Evolutionary conservation across 1,284 basidiomycete species (phyloP).

Genomic region (Mycena sp.): DNA sequence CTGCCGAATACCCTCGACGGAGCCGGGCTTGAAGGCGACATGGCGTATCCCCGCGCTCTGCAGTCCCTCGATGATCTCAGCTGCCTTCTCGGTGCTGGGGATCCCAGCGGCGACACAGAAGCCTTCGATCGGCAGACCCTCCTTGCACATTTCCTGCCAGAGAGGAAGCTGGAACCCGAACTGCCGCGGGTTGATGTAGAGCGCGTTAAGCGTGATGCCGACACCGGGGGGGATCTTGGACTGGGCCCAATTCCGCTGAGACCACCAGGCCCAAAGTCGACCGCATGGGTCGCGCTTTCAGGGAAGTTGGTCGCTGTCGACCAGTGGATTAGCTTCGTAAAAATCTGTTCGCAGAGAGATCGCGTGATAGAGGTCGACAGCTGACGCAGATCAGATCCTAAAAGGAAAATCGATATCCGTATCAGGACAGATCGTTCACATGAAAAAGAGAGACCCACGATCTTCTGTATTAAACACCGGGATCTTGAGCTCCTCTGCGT

Average conservation of each 20-base stretch:
- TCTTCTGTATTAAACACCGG: conserved; percentile 94
- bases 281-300: conserved; percentile 88
- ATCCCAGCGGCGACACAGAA: conserved; percentile 98
- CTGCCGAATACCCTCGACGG: conserved; percentile 96
- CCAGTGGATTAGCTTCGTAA: conserved; percentile 94
- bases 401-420: conserved; percentile 28
- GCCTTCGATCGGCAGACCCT: conserved; percentile 95
- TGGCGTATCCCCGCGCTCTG: conserved; percentile 89
- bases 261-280: conserved; percentile 98
- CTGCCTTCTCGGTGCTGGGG: conserved; percentile 92
- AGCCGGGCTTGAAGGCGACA: conserved; percentile 97
- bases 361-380: conserved; percentile 75
- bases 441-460: conserved; percentile 62
- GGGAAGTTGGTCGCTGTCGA: conserved; percentile 90
- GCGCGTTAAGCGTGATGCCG: conserved; percentile 92
- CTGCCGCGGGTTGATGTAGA: conserved; percentile 99
- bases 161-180: conserved; percentile 97
- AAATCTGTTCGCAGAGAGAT: conserved; percentile 93
- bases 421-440: conserved; percentile 29
- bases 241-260: conserved; percentile 92
- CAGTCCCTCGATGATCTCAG: conserved; percentile 88
- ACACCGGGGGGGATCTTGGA: conserved; percentile 84
- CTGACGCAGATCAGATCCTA: conserved; percentile 85
- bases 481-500: conserved; percentile 77
- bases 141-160: conserved; percentile 97